Percentiles rank a stretch among this genome's conserved stretches.
Evolutionary conservation across 768 basidiomycete species (phyloP).

Genomic region (Amanita exitialis): DNA sequence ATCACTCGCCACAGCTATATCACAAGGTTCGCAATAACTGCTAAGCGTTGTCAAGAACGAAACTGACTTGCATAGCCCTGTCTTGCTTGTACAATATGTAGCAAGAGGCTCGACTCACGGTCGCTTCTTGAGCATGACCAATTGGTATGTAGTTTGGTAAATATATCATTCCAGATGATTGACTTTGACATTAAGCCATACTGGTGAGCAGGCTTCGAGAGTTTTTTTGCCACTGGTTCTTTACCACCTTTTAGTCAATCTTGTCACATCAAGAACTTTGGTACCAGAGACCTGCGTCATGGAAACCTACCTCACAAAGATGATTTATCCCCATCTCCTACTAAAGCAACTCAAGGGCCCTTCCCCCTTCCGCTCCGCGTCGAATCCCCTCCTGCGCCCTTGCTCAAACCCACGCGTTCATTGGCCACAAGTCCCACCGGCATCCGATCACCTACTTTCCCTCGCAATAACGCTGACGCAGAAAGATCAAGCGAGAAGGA

Average conservation of each 20-base stretch:
- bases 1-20: slow-evolving; percentile 42
- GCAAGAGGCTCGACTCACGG: slow-evolving; percentile 69
- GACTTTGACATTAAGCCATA: slow-evolving; percentile 30
- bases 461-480: slow-evolving; percentile 9
- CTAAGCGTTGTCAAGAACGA: not conserved
- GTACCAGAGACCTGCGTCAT: slow-evolving; percentile 62
- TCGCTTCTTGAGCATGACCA: slow-evolving; percentile 77
- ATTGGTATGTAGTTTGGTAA: slow-evolving; percentile 37
- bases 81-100: slow-evolving; percentile 67
- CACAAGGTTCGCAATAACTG: slow-evolving; percentile 46
- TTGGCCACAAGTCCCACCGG: slow-evolving; percentile 20
- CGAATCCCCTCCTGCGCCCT: slow-evolving; percentile 17
- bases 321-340: slow-evolving; percentile 18
- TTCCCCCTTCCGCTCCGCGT: slow-evolving; percentile 20
- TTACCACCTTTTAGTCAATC: slow-evolving; percentile 45
- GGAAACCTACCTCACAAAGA: slow-evolving; percentile 53
- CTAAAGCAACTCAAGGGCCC: slow-evolving; percentile 11
- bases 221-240: not conserved
- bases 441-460: slow-evolving; percentile 17
- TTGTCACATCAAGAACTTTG: slow-evolving; percentile 75
- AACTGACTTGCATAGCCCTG: slow-evolving; percentile 44
- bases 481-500: not conserved
- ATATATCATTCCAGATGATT: not conserved
- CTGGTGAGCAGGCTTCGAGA: slow-evolving; percentile 26
- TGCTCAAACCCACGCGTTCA: slow-evolving; percentile 19